Evolutionary conservation across 805 yeast species (phyloP).

Genomic region (Yarrowia yakushimensis): DNA sequence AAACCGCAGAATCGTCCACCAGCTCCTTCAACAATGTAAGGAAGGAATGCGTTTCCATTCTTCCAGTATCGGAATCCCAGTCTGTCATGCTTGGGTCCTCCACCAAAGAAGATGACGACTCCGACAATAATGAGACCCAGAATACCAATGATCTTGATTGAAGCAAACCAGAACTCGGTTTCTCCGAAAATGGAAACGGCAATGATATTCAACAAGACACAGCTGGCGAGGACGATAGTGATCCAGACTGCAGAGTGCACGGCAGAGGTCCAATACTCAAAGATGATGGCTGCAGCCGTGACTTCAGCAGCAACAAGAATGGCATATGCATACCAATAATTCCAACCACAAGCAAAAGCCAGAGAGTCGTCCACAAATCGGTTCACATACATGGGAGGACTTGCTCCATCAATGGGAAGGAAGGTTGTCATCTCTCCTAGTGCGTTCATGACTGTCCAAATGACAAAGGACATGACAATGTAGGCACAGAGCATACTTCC

Average conservation of each 20-base stretch:
- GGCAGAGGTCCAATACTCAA: conserved; percentile 46
- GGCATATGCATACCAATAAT: conserved; percentile 49
- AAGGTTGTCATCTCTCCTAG: conserved; percentile 54
- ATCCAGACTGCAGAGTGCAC: conserved; percentile 53
- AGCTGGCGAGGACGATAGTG: conserved; percentile 48
- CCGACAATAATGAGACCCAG: conserved; percentile 62
- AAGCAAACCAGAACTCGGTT: conserved; percentile 61
- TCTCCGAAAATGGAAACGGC: conserved; percentile 52
- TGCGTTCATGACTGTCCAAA: conserved; percentile 61
- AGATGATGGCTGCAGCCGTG: conserved; percentile 44
- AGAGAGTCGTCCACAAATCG: conserved; percentile 59
- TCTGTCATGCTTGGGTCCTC: conserved; percentile 51
- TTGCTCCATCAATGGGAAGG: conserved; percentile 59
- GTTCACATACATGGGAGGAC: conserved; percentile 55
- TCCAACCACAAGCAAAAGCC: conserved; percentile 55
- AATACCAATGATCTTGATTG: conserved; percentile 59
- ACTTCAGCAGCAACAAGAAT: conserved; percentile 47
- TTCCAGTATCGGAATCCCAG: conserved; percentile 55
- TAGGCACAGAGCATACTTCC: conserved; percentile 62
- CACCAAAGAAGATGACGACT: conserved; percentile 50
- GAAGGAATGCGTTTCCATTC: conserved; percentile 47
- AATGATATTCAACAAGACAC: conserved; percentile 45
- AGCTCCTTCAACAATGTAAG: conserved; percentile 48
- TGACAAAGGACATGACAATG: conserved; percentile 57
- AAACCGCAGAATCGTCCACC: conserved; percentile 66